Base-by-base conservation (phyloP, 2,329 filamentous ascomycete genomes). In the Phyllosticta citribraziliensis region DNA sequence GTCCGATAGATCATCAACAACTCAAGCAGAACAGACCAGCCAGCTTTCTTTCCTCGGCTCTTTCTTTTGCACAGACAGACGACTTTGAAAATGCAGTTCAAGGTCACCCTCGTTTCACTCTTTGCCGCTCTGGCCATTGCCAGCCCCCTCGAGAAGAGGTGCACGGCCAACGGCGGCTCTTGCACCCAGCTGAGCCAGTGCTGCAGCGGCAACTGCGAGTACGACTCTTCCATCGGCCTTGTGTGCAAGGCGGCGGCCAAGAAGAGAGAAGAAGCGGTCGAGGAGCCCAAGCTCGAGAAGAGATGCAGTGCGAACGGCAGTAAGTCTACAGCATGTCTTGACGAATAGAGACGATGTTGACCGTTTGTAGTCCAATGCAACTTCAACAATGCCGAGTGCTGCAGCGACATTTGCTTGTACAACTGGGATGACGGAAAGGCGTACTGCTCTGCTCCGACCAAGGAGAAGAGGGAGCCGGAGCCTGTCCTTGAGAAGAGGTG, bases 121-220 rank as follows among this genome's bases (percentile, higher is more conserved):
- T 58, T 58, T 33, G 51, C 57, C 50, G 57, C 47, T 19, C 51
- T 58, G 27, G 57, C 51, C 27, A 33, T 58, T 19, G 57, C 57
- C 5, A 33, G 50, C 17, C 52, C 52, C 12, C 57, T 58, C 20
- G 57, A 58, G 19, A 58, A 54, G 57, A 24, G 57, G 27, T 58
- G 57, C 30, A 58, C 57, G 12, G 57, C 57, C 6, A 40, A 58
- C 57, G 57, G 57, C 27, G 57, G 57, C 9, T 55, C 57, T 19
- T 59, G 52, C 52, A 59, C 52, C 25, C 57, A 59, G 52, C 22
- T 59, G 33, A 12, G 17, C 14, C 52, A 59, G 33, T 59, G 57
- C 33, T 59, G 57, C 52, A 59, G 57, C 19, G 57, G 57, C 14
- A 59, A 59, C 57, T 59, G 57, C 57, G 57, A 59, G 24, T 59